Conservation (phyloP, 768 basidiomycete species). For the Suillus fuscotomentosus region DNA sequence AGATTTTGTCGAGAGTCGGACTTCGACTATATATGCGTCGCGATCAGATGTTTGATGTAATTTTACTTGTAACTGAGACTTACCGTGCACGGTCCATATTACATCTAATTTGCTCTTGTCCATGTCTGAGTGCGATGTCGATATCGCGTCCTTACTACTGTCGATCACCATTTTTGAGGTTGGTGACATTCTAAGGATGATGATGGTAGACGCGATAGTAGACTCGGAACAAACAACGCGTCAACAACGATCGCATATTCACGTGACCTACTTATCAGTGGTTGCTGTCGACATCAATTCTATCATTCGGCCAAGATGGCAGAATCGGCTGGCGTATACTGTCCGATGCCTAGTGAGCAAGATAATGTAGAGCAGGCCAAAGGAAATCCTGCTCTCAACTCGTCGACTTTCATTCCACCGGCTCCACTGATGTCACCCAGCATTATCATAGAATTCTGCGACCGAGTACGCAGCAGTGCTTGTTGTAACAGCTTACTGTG, state of each 20-base stretch:
- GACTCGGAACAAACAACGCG: conserved; percentile 47
- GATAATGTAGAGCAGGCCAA: conserved; percentile 6
- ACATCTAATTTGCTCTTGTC: conserved; percentile 5
- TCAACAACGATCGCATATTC: conserved; percentile 34
- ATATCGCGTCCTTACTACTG: neutral
- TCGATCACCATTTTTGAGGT: neutral
- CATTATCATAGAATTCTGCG: conserved; percentile 90
- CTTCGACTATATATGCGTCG: conserved; percentile 61
- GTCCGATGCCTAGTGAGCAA: conserved; percentile 25
- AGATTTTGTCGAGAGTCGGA: conserved; percentile 65
- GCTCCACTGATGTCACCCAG: conserved; percentile 45
- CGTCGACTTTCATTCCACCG: conserved; percentile 57
- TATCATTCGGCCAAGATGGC: conserved; percentile 20
- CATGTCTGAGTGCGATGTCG: conserved; percentile 2
- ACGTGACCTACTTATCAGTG: conserved; percentile 26
- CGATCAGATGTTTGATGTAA: neutral
- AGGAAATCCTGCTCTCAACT: conserved; percentile 34
- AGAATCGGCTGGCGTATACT: conserved; percentile 13
- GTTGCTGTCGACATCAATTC: neutral
- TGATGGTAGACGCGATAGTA: conserved; percentile 13
- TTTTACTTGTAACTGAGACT: conserved; percentile 11
- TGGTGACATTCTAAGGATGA: neutral
- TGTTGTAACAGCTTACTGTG: conserved; percentile 1
- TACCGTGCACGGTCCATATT: conserved; percentile 70
- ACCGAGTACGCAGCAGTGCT: conserved; percentile 56